A percentile compares a stretch with the other conserved stretches of the same genome.
phyloP scores from a whole-genome alignment of 2,329 filamentous ascomycete genomes.

The Whalleya microplaca region DNA sequence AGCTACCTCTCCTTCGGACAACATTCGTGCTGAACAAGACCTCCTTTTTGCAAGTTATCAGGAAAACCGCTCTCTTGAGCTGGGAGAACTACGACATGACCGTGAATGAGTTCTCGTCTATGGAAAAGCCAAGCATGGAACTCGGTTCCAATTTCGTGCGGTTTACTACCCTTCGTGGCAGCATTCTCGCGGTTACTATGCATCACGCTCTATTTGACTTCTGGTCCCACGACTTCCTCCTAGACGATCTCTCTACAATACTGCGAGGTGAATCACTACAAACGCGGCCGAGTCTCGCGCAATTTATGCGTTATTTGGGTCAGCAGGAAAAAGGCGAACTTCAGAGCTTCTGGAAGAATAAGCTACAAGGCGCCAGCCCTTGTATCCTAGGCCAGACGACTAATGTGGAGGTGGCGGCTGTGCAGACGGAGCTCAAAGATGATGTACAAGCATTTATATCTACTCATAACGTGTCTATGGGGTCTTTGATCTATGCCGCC shows the following conservation, averaged over 20 bases:
- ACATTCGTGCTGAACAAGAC: slow-evolving; percentile 12
- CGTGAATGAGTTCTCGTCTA: neutral
- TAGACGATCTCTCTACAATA: slow-evolving; percentile 26
- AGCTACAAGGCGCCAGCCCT: slow-evolving; percentile 3
- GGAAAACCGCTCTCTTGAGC: slow-evolving; percentile 2
- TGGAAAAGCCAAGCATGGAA: neutral
- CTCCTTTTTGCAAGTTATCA: slow-evolving; percentile 7
- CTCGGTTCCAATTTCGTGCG: neutral
- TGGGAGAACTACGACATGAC: slow-evolving; percentile 13
- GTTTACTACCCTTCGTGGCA: neutral
- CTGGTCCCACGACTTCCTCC: slow-evolving; percentile 38
- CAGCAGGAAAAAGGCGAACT: slow-evolving; percentile 4
- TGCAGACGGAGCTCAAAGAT: slow-evolving; percentile 5
- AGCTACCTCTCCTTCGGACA: slow-evolving; percentile 4
- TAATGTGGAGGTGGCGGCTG: neutral
- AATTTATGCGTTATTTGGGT: slow-evolving; percentile 2
- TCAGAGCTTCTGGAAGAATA: slow-evolving; percentile 6
- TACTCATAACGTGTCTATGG: slow-evolving; percentile 1
- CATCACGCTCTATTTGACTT: slow-evolving; percentile 41
- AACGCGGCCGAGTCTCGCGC: slow-evolving; percentile 6
- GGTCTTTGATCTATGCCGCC: slow-evolving; percentile 14
- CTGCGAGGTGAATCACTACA: slow-evolving; percentile 1
- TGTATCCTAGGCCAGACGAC: slow-evolving; percentile 3
- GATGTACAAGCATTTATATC: neutral
- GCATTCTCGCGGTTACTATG: slow-evolving; percentile 33